Conservation (phyloP, 1,284 basidiomycete genomes). For the Leccinum ponderosum region DNA sequence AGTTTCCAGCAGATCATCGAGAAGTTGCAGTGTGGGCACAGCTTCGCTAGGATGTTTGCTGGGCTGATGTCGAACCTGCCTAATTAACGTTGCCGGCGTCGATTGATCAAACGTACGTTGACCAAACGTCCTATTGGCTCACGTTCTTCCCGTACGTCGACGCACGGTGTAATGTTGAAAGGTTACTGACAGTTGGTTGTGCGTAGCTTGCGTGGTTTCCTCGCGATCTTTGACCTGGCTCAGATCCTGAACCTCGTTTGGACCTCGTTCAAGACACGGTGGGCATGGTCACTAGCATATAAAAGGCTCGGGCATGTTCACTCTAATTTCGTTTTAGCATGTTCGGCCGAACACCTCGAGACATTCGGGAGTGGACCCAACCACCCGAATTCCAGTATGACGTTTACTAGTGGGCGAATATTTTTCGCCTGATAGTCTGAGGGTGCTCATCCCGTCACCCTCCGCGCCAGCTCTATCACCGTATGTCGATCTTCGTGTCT, state of each 20-base stretch:
- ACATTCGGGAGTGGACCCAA: conserved; percentile 95
- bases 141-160: conserved; percentile 84
- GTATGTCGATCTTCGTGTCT: conserved; percentile 38
- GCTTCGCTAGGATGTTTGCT: not conserved
- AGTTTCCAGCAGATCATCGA: conserved; percentile 69
- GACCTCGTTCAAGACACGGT: conserved; percentile 82
- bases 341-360: conserved; percentile 94
- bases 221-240: conserved; percentile 92
- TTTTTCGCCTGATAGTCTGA: not conserved
- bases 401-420: conserved; percentile 74
- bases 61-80: not conserved
- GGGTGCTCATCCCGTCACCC: conserved; percentile 8
- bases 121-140: conserved; percentile 89
- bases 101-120: conserved; percentile 81
- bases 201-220: conserved; percentile 83
- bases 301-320: not conserved
- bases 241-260: conserved; percentile 91
- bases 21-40: conserved; percentile 57
- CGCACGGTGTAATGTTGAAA: not conserved
- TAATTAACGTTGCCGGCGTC: conserved; percentile 62
- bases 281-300: conserved; percentile 16
- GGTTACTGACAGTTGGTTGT: conserved; percentile 12
- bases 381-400: conserved; percentile 93
- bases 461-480: conserved; percentile 56
- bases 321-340: conserved; percentile 45